Conservation (phyloP, 495 filamentous ascomycete species). For the Hypoxylon perforatum region DNA sequence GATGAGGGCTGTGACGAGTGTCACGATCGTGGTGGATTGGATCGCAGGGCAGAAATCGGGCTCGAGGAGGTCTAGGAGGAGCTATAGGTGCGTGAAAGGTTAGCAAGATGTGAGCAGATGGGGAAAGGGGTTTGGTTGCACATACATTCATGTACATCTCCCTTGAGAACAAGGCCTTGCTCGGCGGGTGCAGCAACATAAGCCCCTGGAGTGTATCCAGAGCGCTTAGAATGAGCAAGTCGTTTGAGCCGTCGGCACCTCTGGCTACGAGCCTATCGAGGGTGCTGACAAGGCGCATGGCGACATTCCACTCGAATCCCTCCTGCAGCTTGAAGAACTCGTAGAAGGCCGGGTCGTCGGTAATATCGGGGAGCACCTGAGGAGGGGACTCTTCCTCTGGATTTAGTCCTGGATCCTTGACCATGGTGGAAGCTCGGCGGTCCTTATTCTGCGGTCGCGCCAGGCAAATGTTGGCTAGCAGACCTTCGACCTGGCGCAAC, state of each 20-base stretch:
- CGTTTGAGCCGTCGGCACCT: constrained; percentile 82
- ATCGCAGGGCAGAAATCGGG: constrained; percentile 90
- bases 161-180: constrained; percentile 84
- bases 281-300: constrained; percentile 84
- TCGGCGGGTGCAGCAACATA: constrained; percentile 92
- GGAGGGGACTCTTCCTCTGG: constrained; percentile 56
- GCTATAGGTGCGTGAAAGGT: constrained; percentile 49
- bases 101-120: background rate
- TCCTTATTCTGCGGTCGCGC: constrained; percentile 75
- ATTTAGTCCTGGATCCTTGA: constrained; percentile 75
- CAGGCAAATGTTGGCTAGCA: constrained; percentile 95
- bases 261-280: constrained; percentile 88
- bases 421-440: constrained; percentile 81
- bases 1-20: constrained; percentile 87
- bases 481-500: constrained; percentile 92
- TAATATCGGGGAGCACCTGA: constrained; percentile 72
- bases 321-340: constrained; percentile 98
- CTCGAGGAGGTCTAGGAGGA: constrained; percentile 94
- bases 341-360: constrained; percentile 87
- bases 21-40: constrained; percentile 88
- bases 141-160: constrained; percentile 93
- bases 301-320: constrained; percentile 97
- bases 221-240: constrained; percentile 87
- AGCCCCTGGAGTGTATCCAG: constrained; percentile 92
- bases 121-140: background rate